Percentiles rank a stretch among this genome's conserved stretches.
Evolutionary conservation across 2,329 filamentous ascomycete genomes (phyloP).

Genomic region (Balansia obtecta): DNA sequence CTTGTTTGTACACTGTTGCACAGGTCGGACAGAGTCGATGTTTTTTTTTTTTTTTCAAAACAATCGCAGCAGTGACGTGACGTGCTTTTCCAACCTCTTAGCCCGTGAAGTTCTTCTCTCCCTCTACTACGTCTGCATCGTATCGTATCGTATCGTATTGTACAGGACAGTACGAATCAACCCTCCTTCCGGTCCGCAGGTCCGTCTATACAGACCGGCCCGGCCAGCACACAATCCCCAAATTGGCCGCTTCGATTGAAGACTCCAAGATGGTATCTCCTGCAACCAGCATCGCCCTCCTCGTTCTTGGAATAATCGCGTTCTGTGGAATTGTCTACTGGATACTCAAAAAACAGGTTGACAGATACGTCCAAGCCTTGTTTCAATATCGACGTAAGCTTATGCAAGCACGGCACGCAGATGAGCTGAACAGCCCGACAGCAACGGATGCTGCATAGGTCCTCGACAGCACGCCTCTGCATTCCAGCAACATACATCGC

Average conservation of each 20-base stretch:
- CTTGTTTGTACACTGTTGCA: not conserved
- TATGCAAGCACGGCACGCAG: not conserved
- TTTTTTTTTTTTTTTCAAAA: no score
- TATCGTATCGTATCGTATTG: not conserved
- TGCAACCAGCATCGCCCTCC: slow-evolving; percentile 16
- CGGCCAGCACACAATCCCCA: no score
- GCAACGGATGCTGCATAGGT: not conserved
- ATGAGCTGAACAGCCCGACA: not conserved
- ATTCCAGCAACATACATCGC: no score
- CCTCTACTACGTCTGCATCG: not conserved
- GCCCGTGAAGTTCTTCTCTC: not conserved
- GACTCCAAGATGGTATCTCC: slow-evolving; percentile 6
- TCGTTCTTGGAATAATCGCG: slow-evolving; percentile 19
- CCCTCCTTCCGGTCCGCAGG: not conserved
- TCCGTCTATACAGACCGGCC: not conserved
- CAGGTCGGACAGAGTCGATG: not conserved
- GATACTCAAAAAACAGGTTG: slow-evolving; percentile 17
- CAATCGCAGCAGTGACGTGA: not conserved
- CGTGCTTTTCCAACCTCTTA: not conserved
- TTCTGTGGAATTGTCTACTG: slow-evolving; percentile 18
- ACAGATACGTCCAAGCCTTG: slow-evolving; percentile 18
- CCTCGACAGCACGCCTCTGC: not conserved
- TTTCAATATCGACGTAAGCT: slow-evolving; percentile 9
- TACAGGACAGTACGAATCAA: no score
- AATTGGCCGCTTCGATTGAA: not conserved